A percentile compares a stretch with the other conserved stretches of the same genome.
Conservation (phyloP, 345 rosid genomes). For the Linum lewisii region DNA sequence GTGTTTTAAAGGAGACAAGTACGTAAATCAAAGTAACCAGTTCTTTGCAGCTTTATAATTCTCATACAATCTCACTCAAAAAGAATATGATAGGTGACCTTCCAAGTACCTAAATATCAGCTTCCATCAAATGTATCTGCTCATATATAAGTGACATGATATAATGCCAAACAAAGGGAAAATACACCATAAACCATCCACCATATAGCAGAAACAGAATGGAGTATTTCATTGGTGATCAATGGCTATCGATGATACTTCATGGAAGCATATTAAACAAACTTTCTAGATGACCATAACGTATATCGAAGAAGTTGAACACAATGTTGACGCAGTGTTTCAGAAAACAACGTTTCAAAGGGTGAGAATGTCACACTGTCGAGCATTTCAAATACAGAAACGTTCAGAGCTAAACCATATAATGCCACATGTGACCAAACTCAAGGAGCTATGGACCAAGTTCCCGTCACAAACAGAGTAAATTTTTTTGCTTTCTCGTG, state of each 20-base stretch:
- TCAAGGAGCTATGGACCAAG: not conserved
- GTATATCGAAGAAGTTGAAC: not conserved
- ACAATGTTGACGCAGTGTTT: not conserved
- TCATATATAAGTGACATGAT: too few species aligned
- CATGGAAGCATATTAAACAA: not conserved
- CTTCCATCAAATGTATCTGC: too few species aligned
- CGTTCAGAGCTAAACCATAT: not conserved
- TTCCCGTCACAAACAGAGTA: not conserved
- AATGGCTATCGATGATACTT: not conserved
- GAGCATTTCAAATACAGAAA: not conserved
- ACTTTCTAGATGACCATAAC: not conserved
- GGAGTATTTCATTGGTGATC: not conserved
- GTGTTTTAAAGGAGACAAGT: too few species aligned
- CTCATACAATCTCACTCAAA: too few species aligned
- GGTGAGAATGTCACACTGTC: not conserved
- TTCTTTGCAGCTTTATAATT: too few species aligned
- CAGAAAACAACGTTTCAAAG: not conserved
- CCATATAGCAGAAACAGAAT: not conserved
- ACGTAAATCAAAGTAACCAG: too few species aligned
- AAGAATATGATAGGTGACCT: too few species aligned
- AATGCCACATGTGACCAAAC: not conserved
- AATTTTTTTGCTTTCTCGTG: not conserved
- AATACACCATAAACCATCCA: too few species aligned
- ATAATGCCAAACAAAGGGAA: too few species aligned
- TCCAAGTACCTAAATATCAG: too few species aligned